Evolutionary conservation across 495 filamentous ascomycete species (phyloP).

Genomic region (Penicillium daleae): DNA sequence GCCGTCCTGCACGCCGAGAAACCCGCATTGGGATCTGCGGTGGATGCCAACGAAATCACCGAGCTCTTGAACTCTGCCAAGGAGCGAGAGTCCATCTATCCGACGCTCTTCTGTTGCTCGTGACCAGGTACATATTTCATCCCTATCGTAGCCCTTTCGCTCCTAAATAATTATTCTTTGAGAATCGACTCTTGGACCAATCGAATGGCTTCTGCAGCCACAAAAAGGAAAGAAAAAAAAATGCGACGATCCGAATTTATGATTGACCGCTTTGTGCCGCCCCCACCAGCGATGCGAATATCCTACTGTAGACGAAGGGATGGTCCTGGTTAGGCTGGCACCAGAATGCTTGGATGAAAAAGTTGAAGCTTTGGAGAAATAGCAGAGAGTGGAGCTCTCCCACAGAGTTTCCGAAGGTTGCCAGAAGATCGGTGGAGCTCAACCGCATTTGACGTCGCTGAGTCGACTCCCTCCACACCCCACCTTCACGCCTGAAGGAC

Average conservation of each 20-base stretch:
- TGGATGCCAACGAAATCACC: not conserved
- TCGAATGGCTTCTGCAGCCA: slow-evolving; percentile 20
- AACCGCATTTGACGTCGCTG: slow-evolving; percentile 47
- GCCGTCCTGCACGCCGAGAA: not conserved
- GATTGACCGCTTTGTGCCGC: slow-evolving; percentile 18
- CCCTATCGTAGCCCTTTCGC: not conserved
- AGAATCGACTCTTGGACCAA: slow-evolving; percentile 6
- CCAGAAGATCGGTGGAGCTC: slow-evolving; percentile 45
- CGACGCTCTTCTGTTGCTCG: too few relatives aligned
- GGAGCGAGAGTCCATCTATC: not conserved
- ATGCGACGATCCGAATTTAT: slow-evolving; percentile 17
- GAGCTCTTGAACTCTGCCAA: not conserved
- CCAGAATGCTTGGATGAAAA: not conserved
- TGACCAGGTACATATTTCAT: not conserved
- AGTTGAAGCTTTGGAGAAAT: slow-evolving; percentile 1
- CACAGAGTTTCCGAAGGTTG: slow-evolving; percentile 37
- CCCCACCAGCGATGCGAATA: slow-evolving; percentile 13
- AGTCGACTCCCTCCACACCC: slow-evolving; percentile 24
- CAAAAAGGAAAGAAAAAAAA: slow-evolving; percentile 11
- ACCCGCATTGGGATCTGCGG: slow-evolving; percentile 2
- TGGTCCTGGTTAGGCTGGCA: not conserved
- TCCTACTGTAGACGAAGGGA: not conserved
- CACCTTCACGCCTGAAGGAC: slow-evolving; percentile 28
- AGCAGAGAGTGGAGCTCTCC: slow-evolving; percentile 13
- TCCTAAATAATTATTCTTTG: not conserved